These are phyloP conservation scores for Citrus medica DNA, from an alignment of 345 rosid genomes.

Conservation along the genomic window DNA sequence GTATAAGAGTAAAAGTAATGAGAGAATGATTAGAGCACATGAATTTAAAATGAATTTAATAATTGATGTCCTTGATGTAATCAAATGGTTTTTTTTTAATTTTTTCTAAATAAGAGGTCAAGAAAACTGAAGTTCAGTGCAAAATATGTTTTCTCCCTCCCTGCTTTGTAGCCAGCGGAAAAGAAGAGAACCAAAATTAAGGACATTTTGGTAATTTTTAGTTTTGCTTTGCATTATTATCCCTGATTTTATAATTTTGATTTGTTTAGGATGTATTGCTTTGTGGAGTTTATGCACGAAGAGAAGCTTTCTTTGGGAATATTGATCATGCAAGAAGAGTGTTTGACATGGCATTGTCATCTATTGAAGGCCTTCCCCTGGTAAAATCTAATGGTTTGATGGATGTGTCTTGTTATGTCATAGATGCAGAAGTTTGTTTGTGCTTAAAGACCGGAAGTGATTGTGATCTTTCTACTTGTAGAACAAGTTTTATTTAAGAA, in stretches of 20 bases:
- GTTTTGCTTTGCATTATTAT: neutral
- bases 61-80: neutral
- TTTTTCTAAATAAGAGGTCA: neutral
- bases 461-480: neutral
- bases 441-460: neutral
- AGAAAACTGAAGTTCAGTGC: neutral
- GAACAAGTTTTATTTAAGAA: neutral
- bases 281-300: conserved; percentile 92
- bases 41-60: neutral
- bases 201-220: neutral
- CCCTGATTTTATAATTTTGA: neutral
- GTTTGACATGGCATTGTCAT: conserved; percentile 90
- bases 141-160: neutral
- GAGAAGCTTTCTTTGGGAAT: conserved; percentile 85
- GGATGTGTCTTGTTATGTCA: neutral
- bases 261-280: conserved; percentile 72
- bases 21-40: neutral
- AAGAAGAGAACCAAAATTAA: neutral
- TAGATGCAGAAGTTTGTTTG: conserved; percentile 5
- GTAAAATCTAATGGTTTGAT: conserved; percentile 38
- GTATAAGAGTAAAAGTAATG: neutral
- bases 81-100: neutral
- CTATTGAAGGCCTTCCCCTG: conserved; percentile 66
- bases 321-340: conserved; percentile 83
- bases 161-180: neutral